A percentile compares a stretch with the other conserved stretches of the same genome.
phyloP scores from a whole-genome alignment of 257 asterid genomes.

The Solanum stenotomum region DNA sequence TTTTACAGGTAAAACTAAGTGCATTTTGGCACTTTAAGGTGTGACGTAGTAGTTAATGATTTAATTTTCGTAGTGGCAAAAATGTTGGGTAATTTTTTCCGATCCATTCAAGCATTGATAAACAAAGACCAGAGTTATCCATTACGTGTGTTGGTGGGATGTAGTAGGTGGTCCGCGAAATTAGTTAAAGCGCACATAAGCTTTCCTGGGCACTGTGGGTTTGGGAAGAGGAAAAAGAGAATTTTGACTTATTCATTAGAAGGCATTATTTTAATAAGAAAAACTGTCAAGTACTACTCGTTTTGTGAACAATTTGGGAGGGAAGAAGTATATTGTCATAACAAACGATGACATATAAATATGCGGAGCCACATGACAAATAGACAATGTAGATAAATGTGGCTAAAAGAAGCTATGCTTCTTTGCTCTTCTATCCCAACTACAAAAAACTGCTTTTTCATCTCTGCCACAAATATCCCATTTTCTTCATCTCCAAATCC shows the following conservation, averaged over 20 bases:
- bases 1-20: background rate
- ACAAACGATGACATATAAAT: background rate
- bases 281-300: background rate
- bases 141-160: background rate
- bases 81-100: background rate
- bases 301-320: background rate
- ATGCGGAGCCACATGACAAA: background rate
- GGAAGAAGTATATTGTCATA: background rate
- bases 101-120: background rate
- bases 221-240: background rate
- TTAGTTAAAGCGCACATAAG: background rate
- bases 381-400: background rate
- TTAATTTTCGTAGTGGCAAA: background rate
- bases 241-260: background rate
- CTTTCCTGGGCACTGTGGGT: background rate
- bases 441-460: background rate
- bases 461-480: background rate
- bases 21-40: background rate
- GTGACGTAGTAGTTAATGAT: background rate
- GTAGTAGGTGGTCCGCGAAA: background rate
- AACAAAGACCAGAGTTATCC: background rate
- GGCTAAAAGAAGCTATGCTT: background rate
- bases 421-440: background rate
- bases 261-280: background rate
- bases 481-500: slow-evolving; percentile 1